Percentiles rank a stretch among this genome's conserved stretches.
These are phyloP conservation scores for Tricholoma sp. DNA, from an alignment of 768 basidiomycete genomes.

Conservation along the genomic window DNA sequence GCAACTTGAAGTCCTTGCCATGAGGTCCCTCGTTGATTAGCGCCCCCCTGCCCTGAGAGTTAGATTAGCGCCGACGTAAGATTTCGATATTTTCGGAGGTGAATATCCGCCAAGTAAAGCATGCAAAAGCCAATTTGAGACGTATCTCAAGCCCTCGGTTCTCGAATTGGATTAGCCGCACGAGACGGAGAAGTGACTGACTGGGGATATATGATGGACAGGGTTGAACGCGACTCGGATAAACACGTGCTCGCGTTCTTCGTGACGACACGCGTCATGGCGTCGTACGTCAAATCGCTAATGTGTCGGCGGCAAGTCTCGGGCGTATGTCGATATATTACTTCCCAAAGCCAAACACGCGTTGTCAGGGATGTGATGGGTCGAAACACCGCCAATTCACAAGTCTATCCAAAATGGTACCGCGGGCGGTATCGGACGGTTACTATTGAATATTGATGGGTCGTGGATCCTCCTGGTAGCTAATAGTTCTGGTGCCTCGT, in stretches of 20 bases:
- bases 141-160: neutral
- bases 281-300: neutral
- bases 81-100: neutral
- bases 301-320: neutral
- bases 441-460: neutral
- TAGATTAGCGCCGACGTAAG: neutral
- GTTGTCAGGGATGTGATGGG: too few species aligned
- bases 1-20: too few species aligned
- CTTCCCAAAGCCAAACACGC: neutral
- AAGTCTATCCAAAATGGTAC: neutral
- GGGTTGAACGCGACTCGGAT: neutral
- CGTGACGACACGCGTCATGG: neutral
- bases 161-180: neutral
- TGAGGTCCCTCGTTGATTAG: neutral
- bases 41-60: neutral
- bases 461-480: neutral
- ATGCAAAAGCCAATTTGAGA: neutral
- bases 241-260: neutral
- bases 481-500: neutral
- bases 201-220: neutral
- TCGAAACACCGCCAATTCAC: too few species aligned
- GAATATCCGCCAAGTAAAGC: neutral
- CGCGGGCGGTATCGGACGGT: neutral
- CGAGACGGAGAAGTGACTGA: neutral
- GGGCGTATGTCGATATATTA: neutral